Base-by-base conservation (phyloP, 208 protist species). In the Leishmania tropica region DNA sequence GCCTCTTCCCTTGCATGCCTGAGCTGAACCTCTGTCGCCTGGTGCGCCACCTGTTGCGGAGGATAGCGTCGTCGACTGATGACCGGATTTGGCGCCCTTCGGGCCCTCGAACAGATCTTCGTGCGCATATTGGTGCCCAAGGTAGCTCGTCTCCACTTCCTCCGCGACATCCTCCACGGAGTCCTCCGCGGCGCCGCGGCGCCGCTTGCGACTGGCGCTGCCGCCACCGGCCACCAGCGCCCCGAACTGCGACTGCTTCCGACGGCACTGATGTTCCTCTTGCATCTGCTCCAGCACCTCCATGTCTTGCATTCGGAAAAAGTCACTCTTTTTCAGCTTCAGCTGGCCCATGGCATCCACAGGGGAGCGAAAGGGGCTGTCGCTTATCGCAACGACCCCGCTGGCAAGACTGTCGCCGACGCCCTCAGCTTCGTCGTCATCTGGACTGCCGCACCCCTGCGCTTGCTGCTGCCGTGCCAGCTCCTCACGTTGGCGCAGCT, bases 251-350 rank as follows among this genome's bases (percentile, higher is more conserved):
- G 82, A 56, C 64, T 78, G 70, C 64, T 82, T 82, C 17, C 88
- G 87, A 28, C 94, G 92, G 31, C 83, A 80, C 51, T 79, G 79
- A 75, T 96, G 94, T 78, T 97, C 91, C 71, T 97, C 93, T 48
- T 88, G 88, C 73, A 95, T 83, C 62, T 89, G 86, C 28, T 97
- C 94, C 31, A 97, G 85, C 74, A 96, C 94, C 35, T 94, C 89
- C 85, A 88, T 79, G 75, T 97, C 94, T 42, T 93, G 88, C 87
- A 97, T 91, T 53, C 91, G 91, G 85, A 90, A 97, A 54, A 94
- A 87, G 48, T 97, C 93, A 48, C 87, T 96, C 75, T 96, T 96
- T 79, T 96, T 97, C 82, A 97, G 92, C 73, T 85, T 88, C 68
- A 96, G 73, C 17, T 85, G 48, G 4, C 90, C 91, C 62, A 85